phyloP scores from a whole-genome alignment of 805 yeast genomes.

The Schizosaccharomyces octosporus region DNA sequence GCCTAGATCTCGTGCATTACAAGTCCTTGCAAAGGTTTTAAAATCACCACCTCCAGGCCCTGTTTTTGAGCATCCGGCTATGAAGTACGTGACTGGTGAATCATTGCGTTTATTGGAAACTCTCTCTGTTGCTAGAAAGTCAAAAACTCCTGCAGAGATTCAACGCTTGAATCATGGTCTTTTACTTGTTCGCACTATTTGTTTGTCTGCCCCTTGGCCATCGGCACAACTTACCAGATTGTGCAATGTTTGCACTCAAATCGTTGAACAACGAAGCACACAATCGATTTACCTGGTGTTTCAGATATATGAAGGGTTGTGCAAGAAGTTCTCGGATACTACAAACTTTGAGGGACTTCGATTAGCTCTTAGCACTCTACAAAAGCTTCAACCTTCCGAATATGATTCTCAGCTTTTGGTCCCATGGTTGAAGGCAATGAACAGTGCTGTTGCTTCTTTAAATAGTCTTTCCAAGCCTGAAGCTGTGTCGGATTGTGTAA shows the following conservation, averaged over 20 bases:
- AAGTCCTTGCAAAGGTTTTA: constrained; percentile 22
- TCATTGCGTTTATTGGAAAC: constrained; percentile 31
- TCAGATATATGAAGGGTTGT: not conserved
- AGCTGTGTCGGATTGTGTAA: not conserved
- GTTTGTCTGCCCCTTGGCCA: constrained; percentile 40
- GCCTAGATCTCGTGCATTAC: not conserved
- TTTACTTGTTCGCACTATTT: not conserved
- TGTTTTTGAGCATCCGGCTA: constrained; percentile 51
- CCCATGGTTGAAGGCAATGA: not conserved
- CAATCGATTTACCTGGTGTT: not conserved
- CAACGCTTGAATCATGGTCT: not conserved
- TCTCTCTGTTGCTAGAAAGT: constrained; percentile 15
- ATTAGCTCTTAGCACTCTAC: constrained; percentile 35
- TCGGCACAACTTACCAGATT: constrained; percentile 27
- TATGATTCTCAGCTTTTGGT: not conserved
- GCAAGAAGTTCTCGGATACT: not conserved
- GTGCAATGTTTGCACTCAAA: not conserved
- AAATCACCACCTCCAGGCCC: constrained; percentile 54
- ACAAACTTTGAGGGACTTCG: not conserved
- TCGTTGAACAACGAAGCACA: not conserved
- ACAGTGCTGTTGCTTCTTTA: not conserved
- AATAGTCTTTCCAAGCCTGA: not conserved
- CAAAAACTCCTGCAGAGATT: not conserved
- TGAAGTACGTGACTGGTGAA: constrained; percentile 42
- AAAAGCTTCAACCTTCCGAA: not conserved